Base-by-base conservation (phyloP, 2,329 filamentous ascomycete species). In the Talaromyces piceae region DNA sequence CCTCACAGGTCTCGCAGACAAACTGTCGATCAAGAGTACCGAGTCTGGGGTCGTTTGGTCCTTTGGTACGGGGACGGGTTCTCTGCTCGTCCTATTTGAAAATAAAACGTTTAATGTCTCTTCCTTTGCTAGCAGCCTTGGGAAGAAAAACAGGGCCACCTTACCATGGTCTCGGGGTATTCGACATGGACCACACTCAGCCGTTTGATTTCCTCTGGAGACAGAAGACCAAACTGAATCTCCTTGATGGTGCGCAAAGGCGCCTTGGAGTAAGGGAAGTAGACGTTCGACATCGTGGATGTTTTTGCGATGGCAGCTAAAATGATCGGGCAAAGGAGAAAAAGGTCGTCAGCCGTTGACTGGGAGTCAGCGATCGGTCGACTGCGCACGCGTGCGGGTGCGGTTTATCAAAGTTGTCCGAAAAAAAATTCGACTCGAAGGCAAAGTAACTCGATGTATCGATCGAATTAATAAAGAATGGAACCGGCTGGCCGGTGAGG, bases 151-250 rank as follows among this genome's bases (percentile, higher is more conserved):
- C 45, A 54, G 57, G 49, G 54, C 47, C 44, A 65, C 73, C 51
- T 56, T 64, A 79, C 78, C 93, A 98, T 96, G 25, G 93, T 97
- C 77, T 98, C 93, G n/a, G 93, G 91, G 68, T 96, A 97, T 70
- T 93, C 81, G 68, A 98, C 91, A 70, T 95, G 88, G 61, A 85
- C 87, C 57, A 97, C 91, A 73, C 91, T 96, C 89, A 97, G 94
- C 65, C 87, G 91, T 78, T 98, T 97, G 73, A 97, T 95, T 77
- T 98, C 94, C 70, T 98, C 93, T 23, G 93, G 93, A 30, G 93
- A 95, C 72, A 98, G 82, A 68, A 98, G 82, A 67, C 93, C 93
- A 68, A 98, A 98, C 78, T 98, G 94, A 64, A 98, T 95, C 80
- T 98, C 94, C 80, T 96, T 86, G 65, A 98, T 91, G 60, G 87